These are phyloP conservation scores for Globisporangium abappressorium DNA, from an alignment of 352 stramenopile genomes.

Conservation along the genomic window DNA sequence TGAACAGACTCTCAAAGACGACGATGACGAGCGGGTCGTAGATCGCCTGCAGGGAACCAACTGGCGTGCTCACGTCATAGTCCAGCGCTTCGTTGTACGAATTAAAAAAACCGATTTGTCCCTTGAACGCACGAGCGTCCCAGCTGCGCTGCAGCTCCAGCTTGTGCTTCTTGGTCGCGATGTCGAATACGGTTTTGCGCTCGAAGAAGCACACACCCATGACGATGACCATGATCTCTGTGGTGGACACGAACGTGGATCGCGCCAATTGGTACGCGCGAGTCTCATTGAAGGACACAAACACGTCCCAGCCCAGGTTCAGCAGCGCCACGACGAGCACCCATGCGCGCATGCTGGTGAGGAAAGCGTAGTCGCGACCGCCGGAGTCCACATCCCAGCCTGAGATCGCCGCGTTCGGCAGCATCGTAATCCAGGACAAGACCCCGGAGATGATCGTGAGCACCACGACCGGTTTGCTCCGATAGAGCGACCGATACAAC, in stretches of 20 bases:
- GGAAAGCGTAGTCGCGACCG: constrained; percentile 23
- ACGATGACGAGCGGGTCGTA: constrained; percentile 34
- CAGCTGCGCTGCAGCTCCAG: constrained; percentile 35
- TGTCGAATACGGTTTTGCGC: constrained; percentile 22
- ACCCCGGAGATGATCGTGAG: constrained; percentile 42
- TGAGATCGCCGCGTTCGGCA: constrained; percentile 50
- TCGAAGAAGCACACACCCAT: constrained; percentile 26
- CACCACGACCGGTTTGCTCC: constrained; percentile 30
- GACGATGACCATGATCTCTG: constrained; percentile 37
- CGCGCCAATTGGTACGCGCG: constrained; percentile 39
- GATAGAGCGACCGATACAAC: constrained; percentile 56
- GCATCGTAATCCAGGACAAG: constrained; percentile 47
- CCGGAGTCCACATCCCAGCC: constrained; percentile 28
- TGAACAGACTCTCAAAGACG: constrained; percentile 26
- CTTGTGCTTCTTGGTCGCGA: constrained; percentile 31
- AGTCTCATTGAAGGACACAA: constrained; percentile 30
- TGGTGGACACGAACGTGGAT: constrained; percentile 34
- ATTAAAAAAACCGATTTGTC: constrained; percentile 34
- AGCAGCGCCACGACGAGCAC: constrained; percentile 41
- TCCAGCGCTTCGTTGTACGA: constrained; percentile 53
- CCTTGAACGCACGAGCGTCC: constrained; percentile 32
- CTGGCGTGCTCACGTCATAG: constrained; percentile 30
- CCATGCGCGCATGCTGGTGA: constrained; percentile 44
- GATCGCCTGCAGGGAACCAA: constrained; percentile 23
- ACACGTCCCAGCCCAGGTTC: constrained; percentile 34